A percentile compares a stretch with the other conserved stretches of the same genome.
These are phyloP conservation scores for Exophiala spinifera DNA, from an alignment of 2,329 filamentous ascomycete genomes.

Conservation along the genomic window DNA sequence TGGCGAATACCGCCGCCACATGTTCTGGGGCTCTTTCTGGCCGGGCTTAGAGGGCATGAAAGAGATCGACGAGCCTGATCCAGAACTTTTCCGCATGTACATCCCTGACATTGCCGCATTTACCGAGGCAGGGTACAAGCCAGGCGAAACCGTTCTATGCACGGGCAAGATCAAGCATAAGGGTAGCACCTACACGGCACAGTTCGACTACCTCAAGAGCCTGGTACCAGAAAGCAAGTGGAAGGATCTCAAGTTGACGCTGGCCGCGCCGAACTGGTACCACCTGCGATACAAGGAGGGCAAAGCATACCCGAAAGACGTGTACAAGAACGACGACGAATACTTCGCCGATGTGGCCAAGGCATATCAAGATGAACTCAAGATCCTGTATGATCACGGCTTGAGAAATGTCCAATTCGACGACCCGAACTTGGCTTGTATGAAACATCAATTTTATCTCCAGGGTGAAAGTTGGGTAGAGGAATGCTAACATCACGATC, in stretches of 20 bases:
- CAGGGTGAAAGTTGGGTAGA: too few relatives aligned
- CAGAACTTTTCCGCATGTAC: constrained; percentile 51
- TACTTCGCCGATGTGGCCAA: constrained; percentile 59
- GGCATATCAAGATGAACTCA: constrained; percentile 57
- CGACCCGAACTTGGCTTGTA: constrained; percentile 59
- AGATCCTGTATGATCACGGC: constrained; percentile 54
- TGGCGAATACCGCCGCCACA: constrained; percentile 61
- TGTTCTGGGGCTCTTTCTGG: constrained; percentile 50
- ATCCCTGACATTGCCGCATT: constrained; percentile 56
- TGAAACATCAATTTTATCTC: constrained; percentile 37
- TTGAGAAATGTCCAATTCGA: constrained; percentile 60
- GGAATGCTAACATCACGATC: too few relatives aligned
- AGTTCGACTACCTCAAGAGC: constrained; percentile 54
- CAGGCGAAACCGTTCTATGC: constrained; percentile 50
- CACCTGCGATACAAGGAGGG: constrained; percentile 54
- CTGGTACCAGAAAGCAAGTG: constrained; percentile 54
- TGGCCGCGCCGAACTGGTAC: constrained; percentile 60
- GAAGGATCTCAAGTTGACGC: constrained; percentile 60
- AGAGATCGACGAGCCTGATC: constrained; percentile 42
- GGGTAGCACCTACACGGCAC: constrained; percentile 42
- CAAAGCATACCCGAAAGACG: constrained; percentile 49
- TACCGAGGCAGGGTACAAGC: constrained; percentile 50
- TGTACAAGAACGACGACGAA: constrained; percentile 51
- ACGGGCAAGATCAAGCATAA: constrained; percentile 50
- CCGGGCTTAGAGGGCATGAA: constrained; percentile 48